A percentile compares a stretch with the other conserved stretches of the same genome.
Conservation (phyloP, 148 eudicot species). For the Camellia lanceoleosa region DNA sequence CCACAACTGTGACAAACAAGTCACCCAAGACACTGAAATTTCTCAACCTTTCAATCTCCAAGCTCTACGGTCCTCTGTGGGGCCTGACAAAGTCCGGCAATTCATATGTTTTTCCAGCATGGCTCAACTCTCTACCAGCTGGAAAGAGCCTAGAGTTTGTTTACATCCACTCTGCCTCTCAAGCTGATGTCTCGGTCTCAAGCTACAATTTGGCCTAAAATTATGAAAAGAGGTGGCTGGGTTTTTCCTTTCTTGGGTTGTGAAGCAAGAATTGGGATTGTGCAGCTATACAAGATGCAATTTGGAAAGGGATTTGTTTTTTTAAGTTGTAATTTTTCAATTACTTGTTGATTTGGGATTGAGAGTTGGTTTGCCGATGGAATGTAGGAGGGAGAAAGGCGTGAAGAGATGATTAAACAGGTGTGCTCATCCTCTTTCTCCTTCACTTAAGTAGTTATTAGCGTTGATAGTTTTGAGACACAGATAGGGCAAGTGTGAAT, state of each 20-base stretch:
- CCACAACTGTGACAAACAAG: slow-evolving; percentile 69
- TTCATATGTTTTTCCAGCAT: slow-evolving; percentile 65
- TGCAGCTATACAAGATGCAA: slow-evolving; percentile 54
- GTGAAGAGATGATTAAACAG: slow-evolving; percentile 67
- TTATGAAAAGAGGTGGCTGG: neutral
- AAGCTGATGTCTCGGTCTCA: slow-evolving; percentile 61
- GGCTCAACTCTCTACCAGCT: slow-evolving; percentile 64
- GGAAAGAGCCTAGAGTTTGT: slow-evolving; percentile 87
- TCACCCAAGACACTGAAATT: slow-evolving; percentile 59
- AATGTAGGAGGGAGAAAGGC: slow-evolving; percentile 69
- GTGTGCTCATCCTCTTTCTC: slow-evolving; percentile 99
- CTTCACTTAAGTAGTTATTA: slow-evolving; percentile 44
- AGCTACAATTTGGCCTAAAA: slow-evolving; percentile 60
- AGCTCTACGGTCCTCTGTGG: slow-evolving; percentile 89
- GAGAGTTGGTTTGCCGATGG: slow-evolving; percentile 37
- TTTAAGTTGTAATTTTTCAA: slow-evolving; percentile 20
- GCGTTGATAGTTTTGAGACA: slow-evolving; percentile 19
- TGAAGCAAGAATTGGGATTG: slow-evolving; percentile 33
- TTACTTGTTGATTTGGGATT: slow-evolving; percentile 25
- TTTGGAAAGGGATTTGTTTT: slow-evolving; percentile 21
- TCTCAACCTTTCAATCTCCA: slow-evolving; percentile 55
- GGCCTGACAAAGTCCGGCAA: slow-evolving; percentile 64
- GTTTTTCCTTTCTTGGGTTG: slow-evolving; percentile 21
- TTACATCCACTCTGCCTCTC: slow-evolving; percentile 69
- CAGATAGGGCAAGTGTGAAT: slow-evolving; percentile 18